Conservation (phyloP, 2,329 filamentous ascomycete genomes). For the Colletotrichum lentis region DNA sequence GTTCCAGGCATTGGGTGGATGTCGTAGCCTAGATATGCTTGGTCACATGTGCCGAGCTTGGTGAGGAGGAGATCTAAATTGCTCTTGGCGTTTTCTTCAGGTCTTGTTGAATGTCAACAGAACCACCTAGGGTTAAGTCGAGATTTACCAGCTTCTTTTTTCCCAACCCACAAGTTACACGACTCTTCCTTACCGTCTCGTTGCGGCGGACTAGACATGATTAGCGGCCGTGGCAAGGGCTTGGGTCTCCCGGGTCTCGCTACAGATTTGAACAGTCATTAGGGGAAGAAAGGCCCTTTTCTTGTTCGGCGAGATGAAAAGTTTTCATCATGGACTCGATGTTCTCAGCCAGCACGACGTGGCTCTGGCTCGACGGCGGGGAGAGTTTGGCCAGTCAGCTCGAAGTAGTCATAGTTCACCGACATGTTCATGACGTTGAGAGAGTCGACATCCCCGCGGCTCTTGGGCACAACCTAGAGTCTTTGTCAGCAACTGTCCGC, state of each 20-base stretch:
- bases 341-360: constrained; percentile 26
- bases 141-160: constrained; percentile 9
- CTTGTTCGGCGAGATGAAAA: background rate
- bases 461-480: constrained; percentile 18
- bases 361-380: constrained; percentile 33
- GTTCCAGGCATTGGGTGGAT: constrained; percentile 34
- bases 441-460: constrained; percentile 7
- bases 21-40: constrained; percentile 20
- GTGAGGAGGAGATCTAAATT: constrained; percentile 1
- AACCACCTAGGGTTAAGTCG: too few species aligned
- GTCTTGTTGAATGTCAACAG: background rate
- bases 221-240: background rate
- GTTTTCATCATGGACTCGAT: constrained; percentile 20
- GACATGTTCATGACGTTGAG: background rate
- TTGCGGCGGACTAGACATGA: background rate
- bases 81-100: background rate
- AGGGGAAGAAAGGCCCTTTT: constrained; percentile 3
- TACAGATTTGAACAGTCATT: background rate
- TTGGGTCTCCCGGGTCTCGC: background rate
- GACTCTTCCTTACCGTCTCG: background rate
- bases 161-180: constrained; percentile 16
- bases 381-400: constrained; percentile 39
- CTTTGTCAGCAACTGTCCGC: background rate
- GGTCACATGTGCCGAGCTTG: constrained; percentile 19
- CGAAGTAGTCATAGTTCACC: constrained; percentile 39